Percentiles rank a stretch among this genome's conserved stretches.
These are phyloP conservation scores for Carex pumila DNA, from an alignment of 176 grass and related monocot genomes.

Conservation along the genomic window DNA sequence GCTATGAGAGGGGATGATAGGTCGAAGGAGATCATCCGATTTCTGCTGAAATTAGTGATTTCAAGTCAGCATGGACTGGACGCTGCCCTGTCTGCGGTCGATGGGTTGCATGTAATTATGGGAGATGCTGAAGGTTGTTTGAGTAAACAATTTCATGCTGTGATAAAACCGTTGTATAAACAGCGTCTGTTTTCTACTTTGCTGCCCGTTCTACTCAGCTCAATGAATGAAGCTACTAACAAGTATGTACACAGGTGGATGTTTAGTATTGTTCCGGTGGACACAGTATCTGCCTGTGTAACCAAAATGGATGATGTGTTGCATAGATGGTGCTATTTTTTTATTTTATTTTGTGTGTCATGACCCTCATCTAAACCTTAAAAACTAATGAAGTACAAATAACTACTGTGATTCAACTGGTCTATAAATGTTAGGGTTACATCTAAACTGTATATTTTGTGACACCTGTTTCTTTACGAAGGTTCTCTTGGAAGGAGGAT, in stretches of 20 bases:
- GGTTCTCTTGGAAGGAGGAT: not conserved
- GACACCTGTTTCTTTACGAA: not conserved
- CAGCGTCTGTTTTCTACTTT: conserved; percentile 92
- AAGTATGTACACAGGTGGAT: not conserved
- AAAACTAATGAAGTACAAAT: not conserved
- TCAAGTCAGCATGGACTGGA: conserved; percentile 24
- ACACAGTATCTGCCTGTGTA: not conserved
- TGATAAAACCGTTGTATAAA: conserved; percentile 88
- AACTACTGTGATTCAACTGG: not conserved
- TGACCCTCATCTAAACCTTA: not conserved
- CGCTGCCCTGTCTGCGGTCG: conserved; percentile 53
- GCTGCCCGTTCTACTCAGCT: conserved; percentile 63
- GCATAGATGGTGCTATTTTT: not conserved
- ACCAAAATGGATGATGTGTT: not conserved
- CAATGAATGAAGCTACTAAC: conserved; percentile 52
- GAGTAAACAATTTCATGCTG: conserved; percentile 88
- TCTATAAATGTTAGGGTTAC: not conserved
- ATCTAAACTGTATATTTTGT: not conserved
- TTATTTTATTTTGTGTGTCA: not conserved
- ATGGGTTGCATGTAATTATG: conserved; percentile 83
- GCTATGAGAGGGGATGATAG: conserved; percentile 95
- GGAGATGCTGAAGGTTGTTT: conserved; percentile 82
- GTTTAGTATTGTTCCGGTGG: not conserved
- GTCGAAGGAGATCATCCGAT: conserved; percentile 71
- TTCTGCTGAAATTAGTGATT: conserved; percentile 65